Percentiles rank a stretch among this genome's conserved stretches.
Evolutionary conservation across 2,329 filamentous ascomycete genomes (phyloP).

Genomic region (Rutstroemia sydowiana): DNA sequence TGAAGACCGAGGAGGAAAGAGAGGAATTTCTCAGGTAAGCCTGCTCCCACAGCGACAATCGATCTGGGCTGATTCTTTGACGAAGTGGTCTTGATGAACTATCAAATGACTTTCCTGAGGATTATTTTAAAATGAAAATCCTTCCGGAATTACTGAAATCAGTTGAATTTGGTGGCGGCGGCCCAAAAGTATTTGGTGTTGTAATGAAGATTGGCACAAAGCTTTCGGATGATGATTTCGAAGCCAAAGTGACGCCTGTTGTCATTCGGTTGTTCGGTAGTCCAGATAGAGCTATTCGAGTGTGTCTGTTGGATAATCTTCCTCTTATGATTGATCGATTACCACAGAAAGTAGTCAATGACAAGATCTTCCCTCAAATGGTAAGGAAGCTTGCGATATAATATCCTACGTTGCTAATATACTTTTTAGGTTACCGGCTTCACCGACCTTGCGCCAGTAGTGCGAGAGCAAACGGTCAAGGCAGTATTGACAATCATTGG

Average conservation of each 20-base stretch:
- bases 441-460: slow-evolving; percentile 81
- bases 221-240: slow-evolving; percentile 83
- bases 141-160: slow-evolving; percentile 94
- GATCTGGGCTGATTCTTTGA: slow-evolving; percentile 2
- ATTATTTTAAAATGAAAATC: slow-evolving; percentile 97
- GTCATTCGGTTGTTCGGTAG: slow-evolving; percentile 82
- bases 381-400: slow-evolving; percentile 38
- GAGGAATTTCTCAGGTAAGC: slow-evolving; percentile 71
- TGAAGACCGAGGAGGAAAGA: slow-evolving; percentile 78
- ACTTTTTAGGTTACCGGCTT: slow-evolving; percentile 73
- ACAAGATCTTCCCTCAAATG: slow-evolving; percentile 94
- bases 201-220: slow-evolving; percentile 89
- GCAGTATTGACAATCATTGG: slow-evolving; percentile 79
- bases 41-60: neutral
- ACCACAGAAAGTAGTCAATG: slow-evolving; percentile 81
- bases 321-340: slow-evolving; percentile 87
- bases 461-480: slow-evolving; percentile 93
- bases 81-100: slow-evolving; percentile 69
- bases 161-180: slow-evolving; percentile 95
- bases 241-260: slow-evolving; percentile 74
- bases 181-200: slow-evolving; percentile 79
- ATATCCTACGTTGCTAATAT: slow-evolving; percentile 15
- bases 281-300: slow-evolving; percentile 84
- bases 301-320: slow-evolving; percentile 83
- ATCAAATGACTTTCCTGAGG: slow-evolving; percentile 90